Evolutionary conservation across 257 asterid genomes (phyloP).

Genomic region (Nicotiana sylvestris): DNA sequence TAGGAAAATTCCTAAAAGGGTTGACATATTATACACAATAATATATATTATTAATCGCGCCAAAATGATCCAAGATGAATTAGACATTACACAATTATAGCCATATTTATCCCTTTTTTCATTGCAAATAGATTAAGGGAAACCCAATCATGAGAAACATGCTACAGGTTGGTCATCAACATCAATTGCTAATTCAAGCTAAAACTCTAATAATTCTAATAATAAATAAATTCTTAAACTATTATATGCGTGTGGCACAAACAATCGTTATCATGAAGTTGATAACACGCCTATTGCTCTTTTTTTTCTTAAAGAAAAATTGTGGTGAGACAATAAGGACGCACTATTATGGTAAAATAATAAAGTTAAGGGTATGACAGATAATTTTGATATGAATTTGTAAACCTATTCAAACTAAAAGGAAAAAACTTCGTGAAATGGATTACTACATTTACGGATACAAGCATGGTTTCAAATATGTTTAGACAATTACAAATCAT

Average conservation of each 20-base stretch:
- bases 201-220: background rate
- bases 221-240: background rate
- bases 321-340: background rate
- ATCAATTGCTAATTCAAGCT: background rate
- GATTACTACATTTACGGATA: no score
- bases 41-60: background rate
- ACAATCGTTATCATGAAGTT: background rate
- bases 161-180: background rate
- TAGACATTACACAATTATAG: background rate
- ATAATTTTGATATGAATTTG: background rate
- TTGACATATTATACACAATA: background rate
- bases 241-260: conserved; percentile 3
- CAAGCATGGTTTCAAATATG: no score
- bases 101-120: background rate
- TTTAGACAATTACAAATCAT: no score
- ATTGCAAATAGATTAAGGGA: background rate
- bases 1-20: background rate
- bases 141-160: conserved; percentile 2
- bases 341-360: background rate
- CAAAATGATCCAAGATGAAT: background rate
- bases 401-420: background rate
- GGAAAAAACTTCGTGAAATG: no score
- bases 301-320: background rate
- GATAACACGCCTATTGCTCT: background rate
- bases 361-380: background rate